These are phyloP conservation scores for Colletotrichum tropicale DNA, from an alignment of 2,329 filamentous ascomycete genomes.

Conservation along the genomic window DNA sequence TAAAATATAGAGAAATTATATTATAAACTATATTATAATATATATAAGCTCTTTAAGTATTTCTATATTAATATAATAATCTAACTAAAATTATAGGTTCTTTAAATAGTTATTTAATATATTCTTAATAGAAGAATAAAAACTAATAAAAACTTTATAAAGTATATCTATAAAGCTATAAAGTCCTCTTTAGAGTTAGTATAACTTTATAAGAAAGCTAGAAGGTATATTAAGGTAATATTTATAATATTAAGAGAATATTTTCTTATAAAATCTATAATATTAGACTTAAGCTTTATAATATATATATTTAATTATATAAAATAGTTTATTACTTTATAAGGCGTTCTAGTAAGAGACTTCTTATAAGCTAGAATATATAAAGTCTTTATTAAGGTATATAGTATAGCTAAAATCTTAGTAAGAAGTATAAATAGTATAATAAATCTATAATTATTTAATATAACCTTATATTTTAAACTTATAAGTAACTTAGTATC, in stretches of 20 bases:
- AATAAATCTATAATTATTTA: background rate
- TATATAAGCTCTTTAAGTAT: background rate
- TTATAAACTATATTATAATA: background rate
- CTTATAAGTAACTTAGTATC: background rate
- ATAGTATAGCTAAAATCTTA: background rate
- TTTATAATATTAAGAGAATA: background rate
- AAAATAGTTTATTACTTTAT: background rate
- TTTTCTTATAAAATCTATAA: background rate
- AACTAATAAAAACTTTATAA: background rate
- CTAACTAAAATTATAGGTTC: rapidly evolving
- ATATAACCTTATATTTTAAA: background rate
- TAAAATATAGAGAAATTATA: background rate
- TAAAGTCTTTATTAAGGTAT: background rate
- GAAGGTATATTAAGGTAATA: background rate
- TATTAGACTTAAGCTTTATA: background rate
- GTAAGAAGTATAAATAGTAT: background rate
- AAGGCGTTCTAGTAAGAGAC: rapidly evolving
- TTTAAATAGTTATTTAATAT: background rate
- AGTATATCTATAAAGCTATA: background rate
- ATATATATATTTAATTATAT: background rate
- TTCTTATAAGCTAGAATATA: background rate
- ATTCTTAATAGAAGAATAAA: background rate
- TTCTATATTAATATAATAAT: background rate
- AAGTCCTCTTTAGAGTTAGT: rapidly evolving
- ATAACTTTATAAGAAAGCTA: background rate